Conservation (phyloP, 495 filamentous ascomycete species). For the Lepidopterella palustris region DNA sequence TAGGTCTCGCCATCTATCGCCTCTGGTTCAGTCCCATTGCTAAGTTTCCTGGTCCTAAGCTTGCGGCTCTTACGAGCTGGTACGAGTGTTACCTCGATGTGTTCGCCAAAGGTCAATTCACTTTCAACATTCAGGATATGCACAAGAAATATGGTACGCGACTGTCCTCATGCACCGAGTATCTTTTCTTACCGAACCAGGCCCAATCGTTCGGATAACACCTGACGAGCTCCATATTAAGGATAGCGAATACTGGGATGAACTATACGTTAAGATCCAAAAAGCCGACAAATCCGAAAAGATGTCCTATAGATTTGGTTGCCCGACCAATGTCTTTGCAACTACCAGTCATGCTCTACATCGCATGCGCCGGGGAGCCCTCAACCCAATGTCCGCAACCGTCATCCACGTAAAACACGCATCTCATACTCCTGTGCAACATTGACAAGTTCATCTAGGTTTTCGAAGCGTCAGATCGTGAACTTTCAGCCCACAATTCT, state of each 20-base stretch:
- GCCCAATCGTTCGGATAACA: constrained; percentile 12
- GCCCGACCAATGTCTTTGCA: background rate
- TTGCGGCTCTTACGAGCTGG: constrained; percentile 9
- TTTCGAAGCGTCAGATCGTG: background rate
- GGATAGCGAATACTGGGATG: background rate
- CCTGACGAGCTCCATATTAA: constrained; percentile 3
- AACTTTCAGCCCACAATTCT: background rate
- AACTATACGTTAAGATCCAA: constrained; percentile 1
- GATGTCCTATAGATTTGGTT: background rate
- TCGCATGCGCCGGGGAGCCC: background rate
- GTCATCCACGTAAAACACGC: background rate
- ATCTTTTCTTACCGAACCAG: constrained; percentile 5
- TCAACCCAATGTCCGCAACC: background rate
- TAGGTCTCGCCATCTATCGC: constrained; percentile 2
- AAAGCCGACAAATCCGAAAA: background rate
- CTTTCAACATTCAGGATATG: constrained; percentile 10
- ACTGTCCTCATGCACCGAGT: background rate
- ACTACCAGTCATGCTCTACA: background rate
- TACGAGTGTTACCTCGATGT: constrained; percentile 16
- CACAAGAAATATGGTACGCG: constrained; percentile 10
- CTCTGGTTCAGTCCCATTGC: constrained; percentile 12
- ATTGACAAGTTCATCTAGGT: background rate
- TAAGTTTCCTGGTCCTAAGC: constrained; percentile 16
- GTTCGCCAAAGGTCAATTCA: background rate
- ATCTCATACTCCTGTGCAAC: background rate